phyloP scores from a whole-genome alignment of 2,329 filamentous ascomycete species.

The Fusarium sp. region DNA sequence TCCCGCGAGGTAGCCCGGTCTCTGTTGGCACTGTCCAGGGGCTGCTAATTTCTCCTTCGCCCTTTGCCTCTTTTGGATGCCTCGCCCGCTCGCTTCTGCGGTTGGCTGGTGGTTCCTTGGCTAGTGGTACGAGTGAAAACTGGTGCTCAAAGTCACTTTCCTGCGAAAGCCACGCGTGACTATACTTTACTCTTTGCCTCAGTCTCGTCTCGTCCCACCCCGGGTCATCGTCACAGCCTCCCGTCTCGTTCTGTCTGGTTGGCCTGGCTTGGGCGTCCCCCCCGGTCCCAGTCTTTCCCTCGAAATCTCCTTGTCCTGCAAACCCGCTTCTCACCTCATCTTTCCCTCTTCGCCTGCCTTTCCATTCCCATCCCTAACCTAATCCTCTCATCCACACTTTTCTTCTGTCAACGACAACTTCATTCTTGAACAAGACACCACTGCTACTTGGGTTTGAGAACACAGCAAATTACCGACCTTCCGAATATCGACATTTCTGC shows the following conservation, averaged over 20 bases:
- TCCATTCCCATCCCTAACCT: slow-evolving; percentile 31
- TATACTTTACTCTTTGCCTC: slow-evolving; percentile 11
- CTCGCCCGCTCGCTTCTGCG: slow-evolving; percentile 35
- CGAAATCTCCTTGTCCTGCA: slow-evolving; percentile 44
- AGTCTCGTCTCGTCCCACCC: slow-evolving; percentile 30
- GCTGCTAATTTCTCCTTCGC: slow-evolving; percentile 44
- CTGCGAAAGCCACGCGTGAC: background rate
- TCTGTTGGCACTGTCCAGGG: slow-evolving; percentile 14
- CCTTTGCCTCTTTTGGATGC: slow-evolving; percentile 39
- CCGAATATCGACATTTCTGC: slow-evolving; percentile 14
- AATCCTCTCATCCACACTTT: slow-evolving; percentile 38
- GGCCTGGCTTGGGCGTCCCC: slow-evolving; percentile 5
- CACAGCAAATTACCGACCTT: slow-evolving; percentile 1
- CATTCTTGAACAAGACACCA: slow-evolving; percentile 5
- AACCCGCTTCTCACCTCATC: slow-evolving; percentile 44
- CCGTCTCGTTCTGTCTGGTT: slow-evolving; percentile 19
- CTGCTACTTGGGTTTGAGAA: background rate
- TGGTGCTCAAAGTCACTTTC: slow-evolving; percentile 4
- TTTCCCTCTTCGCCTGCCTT: slow-evolving; percentile 27
- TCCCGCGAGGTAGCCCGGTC: background rate
- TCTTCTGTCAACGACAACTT: slow-evolving; percentile 6
- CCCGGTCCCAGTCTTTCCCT: slow-evolving; percentile 35
- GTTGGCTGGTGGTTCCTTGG: slow-evolving; percentile 34
- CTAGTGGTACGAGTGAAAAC: slow-evolving; percentile 38
- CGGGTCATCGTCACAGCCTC: slow-evolving; percentile 1